Evolutionary conservation across 768 basidiomycete species (phyloP), one percentile per base, ranked within the genome.

Genomic region (Auricularia sp.): DNA sequence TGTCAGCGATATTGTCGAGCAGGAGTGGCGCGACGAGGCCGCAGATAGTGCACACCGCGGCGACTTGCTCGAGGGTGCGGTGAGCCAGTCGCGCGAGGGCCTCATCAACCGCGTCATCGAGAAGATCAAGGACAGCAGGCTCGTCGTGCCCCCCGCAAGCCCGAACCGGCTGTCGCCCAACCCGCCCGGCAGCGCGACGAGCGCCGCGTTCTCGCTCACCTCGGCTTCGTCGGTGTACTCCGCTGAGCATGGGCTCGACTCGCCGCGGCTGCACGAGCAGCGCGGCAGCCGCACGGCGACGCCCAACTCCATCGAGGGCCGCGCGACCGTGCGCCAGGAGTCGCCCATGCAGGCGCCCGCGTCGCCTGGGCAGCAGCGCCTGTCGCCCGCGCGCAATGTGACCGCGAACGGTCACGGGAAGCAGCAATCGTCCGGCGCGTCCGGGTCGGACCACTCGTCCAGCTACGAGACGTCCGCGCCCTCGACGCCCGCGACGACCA

Each of bases 1-100:
- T 73, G 93, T 98, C 72, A 93, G 91, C 70, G 89, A 96, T 67
- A 87, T 97, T 61, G 83, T 98, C 59, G 93, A 95, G 71, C 85
- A 91, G 74, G 96, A 96, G 69, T 89, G 90, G 81, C 78, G 83
- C n/a, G 60, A 34, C 36, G 65, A 61, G 62, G 68, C 62, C 29
- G 70, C 35, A 78, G 77, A 44, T 75, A 74, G 44, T 51, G 68
- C 51, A 71, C 70, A 16, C 36, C 79, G 81, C 71, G 79, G 78
- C 47, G 90, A 92, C 69, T 75, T 92, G 21, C 74, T 93, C 44
- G 85, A 88, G 70, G 85, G 85, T 21, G 85, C 87, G 3, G 77
- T 84, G 18, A 62, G 81, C 67, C 83, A 79, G 33, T 79, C 80
- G 35, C 82, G 81, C 62, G 86, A 87, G 54, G 84, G 80, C 2